Base-by-base conservation (phyloP, 345 rosid genomes). In the Melaleuca quinquenervia region DNA sequence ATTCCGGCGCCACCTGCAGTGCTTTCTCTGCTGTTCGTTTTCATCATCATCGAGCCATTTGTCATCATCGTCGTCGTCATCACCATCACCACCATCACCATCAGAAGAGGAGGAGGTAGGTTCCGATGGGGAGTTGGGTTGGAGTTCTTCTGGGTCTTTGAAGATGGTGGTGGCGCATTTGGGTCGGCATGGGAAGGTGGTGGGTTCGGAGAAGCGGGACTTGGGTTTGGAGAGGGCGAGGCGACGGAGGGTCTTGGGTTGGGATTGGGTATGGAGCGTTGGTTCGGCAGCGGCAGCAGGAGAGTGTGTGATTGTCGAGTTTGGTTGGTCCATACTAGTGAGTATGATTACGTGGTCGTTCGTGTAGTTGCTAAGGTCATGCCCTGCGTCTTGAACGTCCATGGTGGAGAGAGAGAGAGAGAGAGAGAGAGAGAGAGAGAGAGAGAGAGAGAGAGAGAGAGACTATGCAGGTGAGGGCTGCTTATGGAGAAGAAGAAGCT, bases 151-250 rank as follows among this genome's bases (percentile, higher is more conserved):
- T 29, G 84, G 11, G 49, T 64, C 6, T 80, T 64, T 83, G 6
- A 74, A 70, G 85, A 75, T 9, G 82, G 86, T 12, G 85, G 86
- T 86, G 58, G 82, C 44, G 52, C 84, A 88, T 50, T 83, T 82
- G 32, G 32, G 70, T 3, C 32, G 0, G 36, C n/a, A 58, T 12
- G 32, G 70, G 26, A 29, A 75, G 12, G 84, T 29, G 22, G 74
- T 55, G 21, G 51, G 45, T 85, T 92, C 94, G 6, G 87, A 83
- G 83, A 91, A 91, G 70, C 94, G 92, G 60, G 94, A 84, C 89
- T 83, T 91, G 85, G 94, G 91, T 87, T 90, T 92, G 60, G 93
- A 88, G 87, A 92, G 84, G 87, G 86, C 88, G 82, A 90, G 90
- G 54, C 86, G 87, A 53, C 41, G 90, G 56, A 87, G 86, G 27